A percentile compares a stretch with the other conserved stretches of the same genome.
phyloP scores from a whole-genome alignment of 2,329 filamentous ascomycete genomes.

The Chaetomiaceae sp. region DNA sequence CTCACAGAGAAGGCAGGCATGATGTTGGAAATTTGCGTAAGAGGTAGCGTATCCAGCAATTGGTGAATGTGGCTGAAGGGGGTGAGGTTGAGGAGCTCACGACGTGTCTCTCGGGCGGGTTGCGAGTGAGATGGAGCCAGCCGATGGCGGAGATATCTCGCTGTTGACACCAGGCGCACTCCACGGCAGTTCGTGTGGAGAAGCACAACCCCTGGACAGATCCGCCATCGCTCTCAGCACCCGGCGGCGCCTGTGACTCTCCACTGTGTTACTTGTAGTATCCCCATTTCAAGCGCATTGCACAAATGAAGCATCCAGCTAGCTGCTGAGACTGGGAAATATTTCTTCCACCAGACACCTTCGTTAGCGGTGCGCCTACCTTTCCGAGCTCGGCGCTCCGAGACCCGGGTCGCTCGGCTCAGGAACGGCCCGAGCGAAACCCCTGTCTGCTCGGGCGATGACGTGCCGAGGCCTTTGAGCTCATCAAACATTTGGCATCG shows the following conservation, averaged over 20 bases:
- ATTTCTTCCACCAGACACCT: conserved; percentile 13
- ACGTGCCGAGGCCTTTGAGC: conserved; percentile 11
- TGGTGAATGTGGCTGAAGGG: background rate
- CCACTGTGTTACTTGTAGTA: too few species aligned
- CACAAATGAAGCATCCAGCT: too few species aligned
- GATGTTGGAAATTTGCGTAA: background rate
- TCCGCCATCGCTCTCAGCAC: too few species aligned
- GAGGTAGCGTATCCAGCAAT: background rate
- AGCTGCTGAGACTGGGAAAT: too few species aligned
- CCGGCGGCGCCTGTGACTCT: too few species aligned
- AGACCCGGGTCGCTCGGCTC: conserved; percentile 3
- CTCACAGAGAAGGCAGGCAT: conserved; percentile 25
- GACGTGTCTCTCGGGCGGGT: too few species aligned
- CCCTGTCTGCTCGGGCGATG: conserved; percentile 8
- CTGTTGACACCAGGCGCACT: background rate
- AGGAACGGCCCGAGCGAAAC: background rate
- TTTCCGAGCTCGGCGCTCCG: conserved; percentile 6
- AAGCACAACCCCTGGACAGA: background rate
- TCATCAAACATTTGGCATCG: too few species aligned
- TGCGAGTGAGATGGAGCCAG: background rate
- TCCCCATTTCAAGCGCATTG: too few species aligned
- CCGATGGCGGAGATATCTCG: conserved; percentile 12
- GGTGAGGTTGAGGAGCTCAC: background rate
- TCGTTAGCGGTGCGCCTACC: background rate
- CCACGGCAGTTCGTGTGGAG: background rate